A percentile compares a stretch with the other conserved stretches of the same genome.
These are phyloP conservation scores for Monosporascus sp. DNA, from an alignment of 2,329 filamentous ascomycete genomes.

Conservation along the genomic window DNA sequence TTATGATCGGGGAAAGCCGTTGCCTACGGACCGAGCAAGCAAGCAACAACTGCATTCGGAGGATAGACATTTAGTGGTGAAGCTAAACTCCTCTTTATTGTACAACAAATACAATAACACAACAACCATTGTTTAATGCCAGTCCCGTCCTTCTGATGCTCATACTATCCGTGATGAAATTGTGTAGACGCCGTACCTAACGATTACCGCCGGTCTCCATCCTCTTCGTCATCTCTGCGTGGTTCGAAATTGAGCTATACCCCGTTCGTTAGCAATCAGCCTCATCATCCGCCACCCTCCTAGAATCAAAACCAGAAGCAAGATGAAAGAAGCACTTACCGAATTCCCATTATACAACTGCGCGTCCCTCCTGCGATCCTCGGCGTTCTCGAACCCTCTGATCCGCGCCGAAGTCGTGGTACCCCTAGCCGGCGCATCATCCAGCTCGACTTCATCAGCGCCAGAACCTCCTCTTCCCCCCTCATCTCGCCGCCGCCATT, in stretches of 20 bases:
- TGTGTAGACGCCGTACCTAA: not conserved
- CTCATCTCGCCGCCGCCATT: not conserved
- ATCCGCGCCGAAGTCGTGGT: slow-evolving; percentile 25
- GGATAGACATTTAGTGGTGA: not conserved
- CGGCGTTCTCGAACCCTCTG: slow-evolving; percentile 48
- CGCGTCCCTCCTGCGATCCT: slow-evolving; percentile 50
- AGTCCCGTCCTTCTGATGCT: too few relatives aligned
- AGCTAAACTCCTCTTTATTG: not conserved
- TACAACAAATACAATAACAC: not conserved
- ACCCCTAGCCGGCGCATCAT: slow-evolving; percentile 23
- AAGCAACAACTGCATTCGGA: not conserved
- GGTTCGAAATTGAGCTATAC: slow-evolving; percentile 63
- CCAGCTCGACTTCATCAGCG: slow-evolving; percentile 20
- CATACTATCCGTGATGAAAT: too few relatives aligned
- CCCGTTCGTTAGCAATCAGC: slow-evolving; percentile 21
- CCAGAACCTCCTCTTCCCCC: slow-evolving; percentile 1
- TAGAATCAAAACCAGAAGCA: not conserved
- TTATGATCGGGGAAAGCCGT: not conserved
- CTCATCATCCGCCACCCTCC: not conserved
- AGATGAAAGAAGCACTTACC: slow-evolving; percentile 42
- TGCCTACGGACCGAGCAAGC: not conserved
- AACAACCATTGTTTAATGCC: not conserved
- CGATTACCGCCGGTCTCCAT: not conserved
- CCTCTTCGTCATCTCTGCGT: slow-evolving; percentile 49
- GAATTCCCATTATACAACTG: slow-evolving; percentile 92